Percentiles rank a stretch among this genome's conserved stretches.
Evolutionary conservation across 2,329 filamentous ascomycete genomes (phyloP).

Genomic region (Clonostachys solani): DNA sequence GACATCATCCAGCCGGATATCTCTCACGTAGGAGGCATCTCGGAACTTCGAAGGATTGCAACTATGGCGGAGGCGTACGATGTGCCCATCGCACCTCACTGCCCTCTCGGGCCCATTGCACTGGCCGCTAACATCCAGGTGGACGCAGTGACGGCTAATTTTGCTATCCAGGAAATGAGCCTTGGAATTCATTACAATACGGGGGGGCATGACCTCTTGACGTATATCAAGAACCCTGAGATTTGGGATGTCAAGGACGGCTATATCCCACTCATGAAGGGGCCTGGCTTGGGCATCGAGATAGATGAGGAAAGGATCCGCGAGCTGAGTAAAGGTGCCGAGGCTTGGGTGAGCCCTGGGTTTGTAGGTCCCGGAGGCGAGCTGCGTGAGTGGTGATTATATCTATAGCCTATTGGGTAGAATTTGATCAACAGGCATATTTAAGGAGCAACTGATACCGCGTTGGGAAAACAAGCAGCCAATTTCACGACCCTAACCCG

Average conservation of each 20-base stretch:
- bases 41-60: slow-evolving; percentile 65
- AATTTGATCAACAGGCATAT: too few species aligned
- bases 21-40: slow-evolving; percentile 68
- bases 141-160: slow-evolving; percentile 56
- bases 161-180: slow-evolving; percentile 74
- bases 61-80: slow-evolving; percentile 71
- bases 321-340: slow-evolving; percentile 49
- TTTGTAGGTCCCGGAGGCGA: slow-evolving; percentile 66
- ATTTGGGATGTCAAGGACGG: slow-evolving; percentile 66
- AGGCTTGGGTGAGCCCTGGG: slow-evolving; percentile 61
- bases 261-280: slow-evolving; percentile 55
- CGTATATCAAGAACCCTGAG: slow-evolving; percentile 59
- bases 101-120: slow-evolving; percentile 68
- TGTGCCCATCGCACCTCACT: slow-evolving; percentile 69
- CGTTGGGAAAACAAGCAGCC: too few species aligned
- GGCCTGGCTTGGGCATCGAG: slow-evolving; percentile 58
- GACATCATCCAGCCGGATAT: slow-evolving; percentile 74
- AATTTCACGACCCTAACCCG: too few species aligned
- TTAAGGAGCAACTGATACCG: too few species aligned
- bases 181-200: slow-evolving; percentile 77
- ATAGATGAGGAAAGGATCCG: slow-evolving; percentile 66
- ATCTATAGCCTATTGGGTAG: too few species aligned
- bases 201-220: slow-evolving; percentile 59
- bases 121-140: slow-evolving; percentile 69
- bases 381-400: slow-evolving; percentile 59